phyloP scores from a whole-genome alignment of 2,329 filamentous ascomycete species.

The Byssochlamys sp. region DNA sequence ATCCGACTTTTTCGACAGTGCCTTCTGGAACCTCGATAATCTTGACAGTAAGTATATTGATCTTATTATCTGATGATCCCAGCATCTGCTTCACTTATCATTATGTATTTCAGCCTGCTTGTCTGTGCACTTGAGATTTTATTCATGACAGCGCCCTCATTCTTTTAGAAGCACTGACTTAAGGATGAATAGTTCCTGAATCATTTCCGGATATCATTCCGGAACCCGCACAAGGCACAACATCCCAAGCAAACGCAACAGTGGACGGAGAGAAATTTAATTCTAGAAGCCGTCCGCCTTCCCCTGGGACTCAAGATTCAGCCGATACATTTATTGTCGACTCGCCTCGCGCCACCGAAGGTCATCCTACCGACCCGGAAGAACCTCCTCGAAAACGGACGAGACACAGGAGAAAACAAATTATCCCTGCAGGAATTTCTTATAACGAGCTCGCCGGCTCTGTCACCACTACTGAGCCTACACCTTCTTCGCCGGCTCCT shows the following conservation, averaged over 20 bases:
- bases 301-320: neutral
- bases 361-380: neutral
- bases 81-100: neutral
- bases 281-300: neutral
- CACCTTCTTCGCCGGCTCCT: neutral
- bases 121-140: too few relatives aligned
- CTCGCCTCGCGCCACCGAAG: neutral
- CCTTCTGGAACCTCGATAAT: neutral
- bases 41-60: neutral
- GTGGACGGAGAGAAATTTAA: too few relatives aligned
- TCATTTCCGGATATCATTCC: too few relatives aligned
- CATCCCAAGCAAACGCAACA: too few relatives aligned
- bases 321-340: neutral
- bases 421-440: conserved; percentile 1
- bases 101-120: neutral
- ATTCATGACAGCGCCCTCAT: too few relatives aligned
- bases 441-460: neutral
- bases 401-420: neutral
- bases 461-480: neutral
- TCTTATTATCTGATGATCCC: neutral
- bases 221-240: too few relatives aligned
- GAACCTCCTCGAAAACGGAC: conserved; percentile 1
- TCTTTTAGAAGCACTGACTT: too few relatives aligned
- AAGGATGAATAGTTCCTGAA: too few relatives aligned
- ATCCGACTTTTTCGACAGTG: neutral